These are phyloP conservation scores for Suhomyces maxii DNA, from an alignment of 1,139 yeast genomes.

Conservation along the genomic window DNA sequence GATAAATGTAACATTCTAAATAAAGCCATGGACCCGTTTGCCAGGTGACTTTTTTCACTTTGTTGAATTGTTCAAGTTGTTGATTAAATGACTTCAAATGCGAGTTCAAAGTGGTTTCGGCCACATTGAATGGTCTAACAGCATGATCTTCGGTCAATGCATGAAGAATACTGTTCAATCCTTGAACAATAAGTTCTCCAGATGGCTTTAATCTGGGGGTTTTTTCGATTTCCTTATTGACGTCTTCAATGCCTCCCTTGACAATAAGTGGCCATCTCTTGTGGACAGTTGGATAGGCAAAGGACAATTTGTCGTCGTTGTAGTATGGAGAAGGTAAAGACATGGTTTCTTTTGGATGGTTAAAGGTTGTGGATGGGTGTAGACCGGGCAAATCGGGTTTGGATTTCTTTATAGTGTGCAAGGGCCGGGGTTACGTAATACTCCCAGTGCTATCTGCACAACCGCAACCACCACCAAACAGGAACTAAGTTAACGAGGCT, in stretches of 20 bases:
- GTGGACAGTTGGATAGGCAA: slow-evolving; percentile 78
- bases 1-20: slow-evolving; percentile 82
- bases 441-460: too few relatives aligned
- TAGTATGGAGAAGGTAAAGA: slow-evolving; percentile 38
- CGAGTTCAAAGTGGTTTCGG: slow-evolving; percentile 39
- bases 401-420: too few relatives aligned
- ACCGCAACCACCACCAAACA: too few relatives aligned
- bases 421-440: too few relatives aligned
- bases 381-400: neutral
- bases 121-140: slow-evolving; percentile 44
- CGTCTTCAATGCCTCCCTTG: slow-evolving; percentile 65
- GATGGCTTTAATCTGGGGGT: slow-evolving; percentile 23
- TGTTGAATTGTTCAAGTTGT: slow-evolving; percentile 31
- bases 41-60: slow-evolving; percentile 57
- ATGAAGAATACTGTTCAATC: slow-evolving; percentile 40
- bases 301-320: slow-evolving; percentile 72
- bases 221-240: slow-evolving; percentile 23
- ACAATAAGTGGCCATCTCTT: slow-evolving; percentile 88
- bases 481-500: too few relatives aligned
- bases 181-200: slow-evolving; percentile 32
- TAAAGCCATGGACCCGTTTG: slow-evolving; percentile 89
- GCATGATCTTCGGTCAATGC: slow-evolving; percentile 40
- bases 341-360: slow-evolving; percentile 6
- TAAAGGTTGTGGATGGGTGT: neutral
- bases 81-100: slow-evolving; percentile 55